These are phyloP conservation scores for Aureococcus anophagefferens DNA, from an alignment of 108 stramenopile species.

Conservation along the genomic window DNA sequence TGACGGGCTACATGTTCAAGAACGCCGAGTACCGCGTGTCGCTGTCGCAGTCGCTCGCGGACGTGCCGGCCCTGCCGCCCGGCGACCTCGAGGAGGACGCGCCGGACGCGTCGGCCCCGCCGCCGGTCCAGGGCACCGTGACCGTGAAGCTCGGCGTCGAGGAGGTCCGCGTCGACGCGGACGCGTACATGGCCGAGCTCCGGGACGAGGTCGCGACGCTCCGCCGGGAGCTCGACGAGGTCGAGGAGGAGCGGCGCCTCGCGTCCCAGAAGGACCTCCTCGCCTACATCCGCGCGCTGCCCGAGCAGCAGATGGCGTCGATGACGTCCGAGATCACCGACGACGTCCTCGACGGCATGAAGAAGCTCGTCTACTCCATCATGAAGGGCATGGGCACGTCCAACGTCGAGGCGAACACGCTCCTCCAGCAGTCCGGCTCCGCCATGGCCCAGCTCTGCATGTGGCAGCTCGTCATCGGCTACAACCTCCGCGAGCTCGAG, in stretches of 20 bases:
- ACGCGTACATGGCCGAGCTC: slow-evolving; percentile 80
- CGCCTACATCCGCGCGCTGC: slow-evolving; percentile 77
- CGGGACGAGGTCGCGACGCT: slow-evolving; percentile 62
- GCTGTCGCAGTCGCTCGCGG: slow-evolving; percentile 50
- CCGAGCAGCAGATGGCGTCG: slow-evolving; percentile 57
- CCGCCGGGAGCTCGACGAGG: slow-evolving; percentile 51
- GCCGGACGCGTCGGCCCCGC: background rate
- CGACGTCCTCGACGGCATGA: slow-evolving; percentile 87
- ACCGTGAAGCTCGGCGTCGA: slow-evolving; percentile 18
- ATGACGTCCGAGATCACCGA: slow-evolving; percentile 72
- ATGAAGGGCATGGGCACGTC: slow-evolving; percentile 52
- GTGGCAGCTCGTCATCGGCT: slow-evolving; percentile 94
- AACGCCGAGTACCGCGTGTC: slow-evolving; percentile 84
- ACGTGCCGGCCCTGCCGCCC: slow-evolving; percentile 2
- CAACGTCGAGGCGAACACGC: slow-evolving; percentile 59
- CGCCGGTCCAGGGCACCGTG: background rate
- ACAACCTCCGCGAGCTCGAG: slow-evolving; percentile 82
- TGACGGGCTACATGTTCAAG: slow-evolving; percentile 96
- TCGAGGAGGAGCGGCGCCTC: slow-evolving; percentile 56
- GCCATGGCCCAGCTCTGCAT: slow-evolving; percentile 91
- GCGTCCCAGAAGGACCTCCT: slow-evolving; percentile 74
- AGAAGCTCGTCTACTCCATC: slow-evolving; percentile 74
- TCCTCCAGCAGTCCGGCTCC: slow-evolving; percentile 79
- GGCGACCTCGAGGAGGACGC: slow-evolving; percentile 1
- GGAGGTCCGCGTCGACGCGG: slow-evolving; percentile 79